Percentiles rank a stretch among this genome's conserved stretches.
These are phyloP conservation scores for Bisporella sp. DNA, from an alignment of 2,329 filamentous ascomycete genomes.

Conservation along the genomic window DNA sequence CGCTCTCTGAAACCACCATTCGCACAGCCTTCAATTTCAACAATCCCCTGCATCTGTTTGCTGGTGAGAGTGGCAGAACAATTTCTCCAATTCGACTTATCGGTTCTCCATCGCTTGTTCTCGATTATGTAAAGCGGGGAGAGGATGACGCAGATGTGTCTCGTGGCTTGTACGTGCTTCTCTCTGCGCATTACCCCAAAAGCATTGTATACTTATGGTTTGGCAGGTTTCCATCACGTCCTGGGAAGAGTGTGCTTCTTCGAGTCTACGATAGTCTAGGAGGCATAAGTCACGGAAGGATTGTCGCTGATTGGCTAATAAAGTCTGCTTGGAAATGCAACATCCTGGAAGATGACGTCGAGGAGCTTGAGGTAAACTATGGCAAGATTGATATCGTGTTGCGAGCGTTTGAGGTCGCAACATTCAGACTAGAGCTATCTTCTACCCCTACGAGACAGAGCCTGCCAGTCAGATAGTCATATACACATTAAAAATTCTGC, in stretches of 20 bases:
- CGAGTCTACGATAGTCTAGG: slow-evolving; percentile 59
- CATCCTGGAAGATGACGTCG: slow-evolving; percentile 56
- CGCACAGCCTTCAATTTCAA: slow-evolving; percentile 62
- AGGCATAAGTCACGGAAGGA: slow-evolving; percentile 48
- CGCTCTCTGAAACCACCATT: slow-evolving; percentile 49
- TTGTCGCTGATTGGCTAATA: slow-evolving; percentile 42
- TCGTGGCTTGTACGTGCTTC: no score
- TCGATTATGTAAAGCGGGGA: slow-evolving; percentile 47
- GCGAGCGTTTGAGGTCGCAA: slow-evolving; percentile 49
- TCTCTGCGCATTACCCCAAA: no score
- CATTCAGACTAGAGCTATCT: neutral
- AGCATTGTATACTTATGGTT: slow-evolving; percentile 4
- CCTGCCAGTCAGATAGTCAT: no score
- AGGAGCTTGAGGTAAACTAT: slow-evolving; percentile 35
- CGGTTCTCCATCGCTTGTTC: slow-evolving; percentile 43
- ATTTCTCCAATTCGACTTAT: slow-evolving; percentile 42
- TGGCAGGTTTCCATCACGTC: neutral
- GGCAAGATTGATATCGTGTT: slow-evolving; percentile 37
- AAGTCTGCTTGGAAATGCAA: slow-evolving; percentile 57
- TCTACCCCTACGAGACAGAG: neutral
- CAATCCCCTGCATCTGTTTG: slow-evolving; percentile 45
- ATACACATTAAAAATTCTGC: no score
- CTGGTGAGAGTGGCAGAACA: slow-evolving; percentile 19
- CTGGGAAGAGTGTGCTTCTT: slow-evolving; percentile 44
- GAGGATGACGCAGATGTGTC: slow-evolving; percentile 25